These are phyloP conservation scores for Bonia amplexicaulis DNA, from an alignment of 176 grass and related monocot species.

Conservation along the genomic window DNA sequence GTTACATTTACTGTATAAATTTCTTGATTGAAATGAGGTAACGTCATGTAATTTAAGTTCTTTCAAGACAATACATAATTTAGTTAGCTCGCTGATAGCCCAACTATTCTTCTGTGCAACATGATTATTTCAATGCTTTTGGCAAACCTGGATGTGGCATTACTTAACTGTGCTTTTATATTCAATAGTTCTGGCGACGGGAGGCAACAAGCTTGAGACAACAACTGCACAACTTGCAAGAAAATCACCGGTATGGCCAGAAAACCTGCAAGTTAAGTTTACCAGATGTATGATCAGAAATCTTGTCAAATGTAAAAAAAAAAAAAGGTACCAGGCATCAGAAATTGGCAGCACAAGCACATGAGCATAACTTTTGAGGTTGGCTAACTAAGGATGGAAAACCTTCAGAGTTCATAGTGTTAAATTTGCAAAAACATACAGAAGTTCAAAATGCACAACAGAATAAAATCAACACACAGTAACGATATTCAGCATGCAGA, in stretches of 20 bases:
- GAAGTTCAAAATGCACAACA: not conserved
- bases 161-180: conserved; percentile 38
- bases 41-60: not conserved
- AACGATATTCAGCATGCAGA: not conserved
- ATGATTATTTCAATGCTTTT: conserved; percentile 16
- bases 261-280: conserved; percentile 33
- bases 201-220: conserved; percentile 98
- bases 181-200: conserved; percentile 83
- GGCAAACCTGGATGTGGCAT: conserved; percentile 2
- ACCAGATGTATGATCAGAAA: not conserved
- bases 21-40: not conserved
- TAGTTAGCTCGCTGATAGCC: not conserved
- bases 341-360: not conserved
- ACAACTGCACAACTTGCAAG: conserved; percentile 97
- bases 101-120: not conserved
- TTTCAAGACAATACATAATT: not conserved
- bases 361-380: not conserved
- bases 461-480: not conserved
- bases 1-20: not conserved
- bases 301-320: not conserved
- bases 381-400: not conserved
- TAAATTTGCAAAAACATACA: not conserved
- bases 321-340: not conserved
- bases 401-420: not conserved
- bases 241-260: conserved; percentile 73